Conservation (phyloP, 2,329 filamentous ascomycete genomes). For the Claviceps africana region DNA sequence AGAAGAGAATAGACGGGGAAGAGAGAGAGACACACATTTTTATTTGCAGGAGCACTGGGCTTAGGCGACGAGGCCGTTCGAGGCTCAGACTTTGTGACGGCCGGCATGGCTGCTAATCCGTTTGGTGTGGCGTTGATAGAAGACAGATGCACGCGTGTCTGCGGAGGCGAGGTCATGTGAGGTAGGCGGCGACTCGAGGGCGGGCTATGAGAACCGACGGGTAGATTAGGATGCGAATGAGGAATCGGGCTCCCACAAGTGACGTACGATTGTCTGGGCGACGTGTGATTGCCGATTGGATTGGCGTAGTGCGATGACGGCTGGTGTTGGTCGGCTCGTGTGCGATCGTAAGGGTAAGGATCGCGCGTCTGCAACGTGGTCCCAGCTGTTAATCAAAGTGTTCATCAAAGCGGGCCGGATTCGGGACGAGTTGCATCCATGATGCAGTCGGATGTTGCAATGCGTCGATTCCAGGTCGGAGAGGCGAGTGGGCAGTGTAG, state of each 20-base stretch:
- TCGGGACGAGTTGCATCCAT: neutral
- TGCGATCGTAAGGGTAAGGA: slow-evolving; percentile 31
- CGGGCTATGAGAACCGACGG: slow-evolving; percentile 29
- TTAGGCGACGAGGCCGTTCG: slow-evolving; percentile 26
- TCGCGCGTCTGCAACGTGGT: slow-evolving; percentile 30
- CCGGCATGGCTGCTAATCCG: slow-evolving; percentile 23
- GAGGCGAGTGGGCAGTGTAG: neutral
- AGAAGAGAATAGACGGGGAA: too few relatives aligned
- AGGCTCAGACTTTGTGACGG: slow-evolving; percentile 25
- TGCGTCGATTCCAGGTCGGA: neutral
- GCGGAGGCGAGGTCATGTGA: slow-evolving; percentile 33
- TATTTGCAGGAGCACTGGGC: slow-evolving; percentile 17
- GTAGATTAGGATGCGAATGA: slow-evolving; percentile 33
- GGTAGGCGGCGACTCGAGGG: slow-evolving; percentile 21
- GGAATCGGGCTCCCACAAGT: slow-evolving; percentile 36
- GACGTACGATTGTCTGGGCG: slow-evolving; percentile 30
- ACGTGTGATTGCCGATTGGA: slow-evolving; percentile 32
- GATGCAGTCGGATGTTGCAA: neutral
- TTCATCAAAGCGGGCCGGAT: neutral
- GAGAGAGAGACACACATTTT: slow-evolving; percentile 24
- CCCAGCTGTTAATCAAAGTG: neutral
- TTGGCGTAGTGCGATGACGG: slow-evolving; percentile 32
- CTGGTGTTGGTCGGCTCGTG: slow-evolving; percentile 27
- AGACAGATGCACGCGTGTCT: slow-evolving; percentile 28
- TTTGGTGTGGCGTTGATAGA: slow-evolving; percentile 26